phyloP scores from a whole-genome alignment of 1,139 yeast genomes.

The Geotrichum restrictum region DNA sequence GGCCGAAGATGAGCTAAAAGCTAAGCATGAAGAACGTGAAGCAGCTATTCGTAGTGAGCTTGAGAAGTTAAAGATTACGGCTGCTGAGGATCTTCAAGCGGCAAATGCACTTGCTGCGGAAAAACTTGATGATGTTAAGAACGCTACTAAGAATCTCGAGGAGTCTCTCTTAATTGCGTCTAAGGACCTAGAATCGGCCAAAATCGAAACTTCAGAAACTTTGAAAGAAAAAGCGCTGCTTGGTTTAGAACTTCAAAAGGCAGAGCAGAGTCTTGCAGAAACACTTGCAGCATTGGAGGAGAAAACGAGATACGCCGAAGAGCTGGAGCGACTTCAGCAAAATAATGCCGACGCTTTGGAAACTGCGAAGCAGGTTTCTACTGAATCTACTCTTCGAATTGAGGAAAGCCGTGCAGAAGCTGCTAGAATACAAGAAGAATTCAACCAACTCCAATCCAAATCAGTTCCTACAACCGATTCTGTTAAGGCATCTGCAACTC shows the following conservation, averaged over 20 bases:
- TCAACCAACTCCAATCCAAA: constrained; percentile 4
- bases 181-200: constrained; percentile 9
- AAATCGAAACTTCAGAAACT: constrained; percentile 4
- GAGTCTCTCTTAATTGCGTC: constrained; percentile 1
- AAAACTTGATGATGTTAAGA: constrained; percentile 3
- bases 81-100: constrained; percentile 3
- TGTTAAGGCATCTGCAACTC: constrained; percentile 11
- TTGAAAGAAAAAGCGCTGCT: neutral
- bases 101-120: constrained; percentile 5
- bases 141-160: constrained; percentile 12
- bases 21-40: neutral
- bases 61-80: too few relatives aligned
- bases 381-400: constrained; percentile 12
- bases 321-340: constrained; percentile 10
- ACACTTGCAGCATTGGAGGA: neutral
- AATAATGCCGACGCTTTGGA: neutral
- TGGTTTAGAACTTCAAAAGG: constrained; percentile 7
- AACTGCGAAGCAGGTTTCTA: constrained; percentile 13
- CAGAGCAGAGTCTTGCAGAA: neutral
- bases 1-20: neutral
- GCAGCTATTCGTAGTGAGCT: too few relatives aligned
- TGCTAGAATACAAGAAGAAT: constrained; percentile 7
- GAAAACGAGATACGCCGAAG: neutral
- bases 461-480: constrained; percentile 8
- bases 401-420: constrained; percentile 10